Base-by-base conservation (phyloP, 495 filamentous ascomycete genomes). In the Penicillium cinerascens region DNA sequence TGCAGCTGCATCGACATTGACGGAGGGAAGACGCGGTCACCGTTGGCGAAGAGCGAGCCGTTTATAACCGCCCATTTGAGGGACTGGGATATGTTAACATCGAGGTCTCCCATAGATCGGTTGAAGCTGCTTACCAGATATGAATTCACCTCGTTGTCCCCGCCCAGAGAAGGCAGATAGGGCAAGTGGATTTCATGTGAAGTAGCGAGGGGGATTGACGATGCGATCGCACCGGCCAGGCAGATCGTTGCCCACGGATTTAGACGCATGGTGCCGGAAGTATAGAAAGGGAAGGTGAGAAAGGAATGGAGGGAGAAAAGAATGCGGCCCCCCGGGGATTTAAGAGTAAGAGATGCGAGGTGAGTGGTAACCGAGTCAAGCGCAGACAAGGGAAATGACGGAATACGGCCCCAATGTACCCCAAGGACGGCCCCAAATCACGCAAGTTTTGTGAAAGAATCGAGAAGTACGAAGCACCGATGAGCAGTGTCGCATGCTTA, bases 21-120 rank as follows among this genome's bases (percentile, higher is more conserved):
- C 0, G 72, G 58, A 0, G 77, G 78, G 57, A 78, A 79, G 55
- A 81, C 62, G 17, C 59, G 54, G 16, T 72, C 56, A 16, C 67
- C 54, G 52, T 81, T 81, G 51, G 77, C 68, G 21, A 58, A 67
- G 7, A 81, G 66, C 15, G 48, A 58, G 47, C 69, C 70, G 54
- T 75, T 61, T 18, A 70, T 42, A 6, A 70, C 66, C 42, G 68
- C 57, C 60, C 78, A 70, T 33, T 66, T 68, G 8, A 79, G 46
- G 13, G 73, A 61, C 72, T 74, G 41, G 15, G 13, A 10, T 10
- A 9, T 21, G 43, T 61, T 52, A 57, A 54, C 36, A 26, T 40
- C 17, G 20, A 17, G 4, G 8, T 26, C 39, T 33, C 39, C 0
- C 10, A 7, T 43, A 21, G 2, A 20, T 39, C n/a, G 4, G 13